A percentile compares a stretch with the other conserved stretches of the same genome.
phyloP scores from a whole-genome alignment of 1,284 basidiomycete species.

The Cutaneotrichosporon daszewskae region DNA sequence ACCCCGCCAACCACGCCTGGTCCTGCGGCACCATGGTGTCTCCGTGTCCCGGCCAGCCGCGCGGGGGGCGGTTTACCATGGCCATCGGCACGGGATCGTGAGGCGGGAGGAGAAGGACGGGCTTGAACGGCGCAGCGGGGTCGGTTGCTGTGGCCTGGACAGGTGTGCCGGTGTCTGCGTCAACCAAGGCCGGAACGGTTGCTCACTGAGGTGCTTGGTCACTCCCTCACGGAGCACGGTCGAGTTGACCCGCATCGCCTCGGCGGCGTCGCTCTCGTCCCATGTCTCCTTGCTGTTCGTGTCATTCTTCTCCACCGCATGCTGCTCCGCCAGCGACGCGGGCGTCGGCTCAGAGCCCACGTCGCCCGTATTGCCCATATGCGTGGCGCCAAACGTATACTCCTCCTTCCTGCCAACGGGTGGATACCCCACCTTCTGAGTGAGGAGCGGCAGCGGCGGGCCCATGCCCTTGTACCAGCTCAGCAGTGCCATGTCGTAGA shows the following conservation, averaged over 20 bases:
- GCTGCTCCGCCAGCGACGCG: constrained; percentile 13
- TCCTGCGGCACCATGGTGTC: too few species aligned
- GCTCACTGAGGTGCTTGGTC: not conserved
- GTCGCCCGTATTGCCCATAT: constrained; percentile 7
- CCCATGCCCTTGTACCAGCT: constrained; percentile 50
- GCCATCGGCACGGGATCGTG: constrained; percentile 55
- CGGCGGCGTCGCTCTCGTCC: not conserved
- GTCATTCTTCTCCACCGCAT: constrained; percentile 8
- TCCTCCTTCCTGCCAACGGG: not conserved
- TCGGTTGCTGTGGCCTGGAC: not conserved
- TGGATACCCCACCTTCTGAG: constrained; percentile 13
- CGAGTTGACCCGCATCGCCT: not conserved
- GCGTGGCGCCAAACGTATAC: constrained; percentile 21
- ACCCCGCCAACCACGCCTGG: constrained; percentile 62
- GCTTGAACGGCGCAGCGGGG: constrained; percentile 41
- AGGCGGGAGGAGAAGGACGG: constrained; percentile 53
- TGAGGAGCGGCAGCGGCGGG: constrained; percentile 48
- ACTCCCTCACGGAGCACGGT: not conserved
- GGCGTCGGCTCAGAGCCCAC: constrained; percentile 6
- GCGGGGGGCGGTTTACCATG: not conserved
- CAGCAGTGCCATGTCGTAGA: constrained; percentile 67
- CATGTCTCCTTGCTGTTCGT: not conserved
- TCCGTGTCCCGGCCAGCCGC: constrained; percentile 51
- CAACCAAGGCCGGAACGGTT: not conserved
- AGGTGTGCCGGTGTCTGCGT: not conserved